Percentiles rank a stretch among this genome's conserved stretches.
Conservation (phyloP, 2,329 filamentous ascomycete species). For the Aspergillus viridinutans region DNA sequence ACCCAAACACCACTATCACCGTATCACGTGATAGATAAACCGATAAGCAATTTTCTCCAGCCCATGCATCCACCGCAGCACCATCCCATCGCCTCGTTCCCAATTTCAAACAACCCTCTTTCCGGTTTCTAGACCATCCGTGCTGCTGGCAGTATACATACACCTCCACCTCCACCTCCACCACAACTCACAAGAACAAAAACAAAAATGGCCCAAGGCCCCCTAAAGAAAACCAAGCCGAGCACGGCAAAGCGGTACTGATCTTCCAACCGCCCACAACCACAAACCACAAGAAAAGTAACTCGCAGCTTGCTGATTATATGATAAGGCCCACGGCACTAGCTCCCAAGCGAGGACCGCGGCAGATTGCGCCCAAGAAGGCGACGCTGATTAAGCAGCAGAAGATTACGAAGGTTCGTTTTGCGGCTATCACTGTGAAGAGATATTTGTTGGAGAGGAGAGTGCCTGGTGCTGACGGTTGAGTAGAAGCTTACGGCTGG, state of each 20-base stretch:
- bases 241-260: slow-evolving; percentile 35
- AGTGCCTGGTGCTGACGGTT: slow-evolving; percentile 16
- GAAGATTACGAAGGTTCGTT: slow-evolving; percentile 57
- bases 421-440: background rate
- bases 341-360: slow-evolving; percentile 55
- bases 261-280: background rate
- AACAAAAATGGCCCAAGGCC: slow-evolving; percentile 16
- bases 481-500: slow-evolving; percentile 57
- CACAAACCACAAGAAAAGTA: background rate
- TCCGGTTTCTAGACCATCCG: background rate
- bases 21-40: slow-evolving; percentile 16
- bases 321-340: slow-evolving; percentile 25
- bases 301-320: background rate
- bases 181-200: too few relatives aligned
- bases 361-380: slow-evolving; percentile 65
- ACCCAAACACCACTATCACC: background rate
- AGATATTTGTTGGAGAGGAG: slow-evolving; percentile 5
- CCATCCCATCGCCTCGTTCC: background rate
- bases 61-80: background rate
- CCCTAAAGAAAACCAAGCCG: slow-evolving; percentile 44
- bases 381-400: slow-evolving; percentile 55
- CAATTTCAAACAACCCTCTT: background rate
- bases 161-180: background rate
- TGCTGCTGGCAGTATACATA: slow-evolving; percentile 13
- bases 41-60: slow-evolving; percentile 15